phyloP scores from a whole-genome alignment of 2,329 filamentous ascomycete genomes.

The Colletotrichum scovillei region DNA sequence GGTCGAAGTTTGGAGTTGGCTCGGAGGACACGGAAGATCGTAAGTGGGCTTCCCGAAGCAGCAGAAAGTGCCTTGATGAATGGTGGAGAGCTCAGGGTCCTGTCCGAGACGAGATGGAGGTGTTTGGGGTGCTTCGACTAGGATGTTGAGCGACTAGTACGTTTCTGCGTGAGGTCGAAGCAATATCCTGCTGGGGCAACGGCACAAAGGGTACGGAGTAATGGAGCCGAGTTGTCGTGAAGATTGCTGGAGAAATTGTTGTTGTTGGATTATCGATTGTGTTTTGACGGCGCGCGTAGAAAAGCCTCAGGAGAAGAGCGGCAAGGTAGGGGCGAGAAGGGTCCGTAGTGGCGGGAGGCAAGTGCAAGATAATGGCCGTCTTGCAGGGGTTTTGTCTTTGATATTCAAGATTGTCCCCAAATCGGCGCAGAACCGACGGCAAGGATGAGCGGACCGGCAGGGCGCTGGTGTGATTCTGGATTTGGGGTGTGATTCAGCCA shows the following conservation, averaged over 20 bases:
- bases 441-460: slow-evolving; percentile 13
- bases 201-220: background rate
- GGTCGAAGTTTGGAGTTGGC: slow-evolving; percentile 6
- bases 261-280: background rate
- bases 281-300: background rate
- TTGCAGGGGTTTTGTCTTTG: slow-evolving; percentile 19
- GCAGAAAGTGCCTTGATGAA: slow-evolving; percentile 8
- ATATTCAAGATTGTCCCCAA: slow-evolving; percentile 22
- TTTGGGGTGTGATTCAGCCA: slow-evolving; percentile 6
- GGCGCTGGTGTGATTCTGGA: background rate
- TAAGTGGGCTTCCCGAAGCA: slow-evolving; percentile 18
- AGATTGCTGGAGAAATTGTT: background rate
- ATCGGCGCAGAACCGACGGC: slow-evolving; percentile 25
- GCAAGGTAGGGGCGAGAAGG: background rate
- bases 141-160: background rate
- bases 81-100: slow-evolving; percentile 28
- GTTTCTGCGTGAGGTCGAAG: slow-evolving; percentile 9
- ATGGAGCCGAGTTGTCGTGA: background rate
- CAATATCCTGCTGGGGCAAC: background rate
- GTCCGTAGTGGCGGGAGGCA: slow-evolving; percentile 11
- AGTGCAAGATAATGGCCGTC: slow-evolving; percentile 25
- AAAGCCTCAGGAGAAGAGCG: background rate
- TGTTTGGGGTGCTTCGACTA: slow-evolving; percentile 23
- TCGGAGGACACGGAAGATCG: slow-evolving; percentile 26
- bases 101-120: slow-evolving; percentile 28